Percentiles rank a stretch among this genome's conserved stretches.
These are phyloP conservation scores for Lipomyces japonicus DNA, from an alignment of 805 yeast genomes.

Conservation along the genomic window DNA sequence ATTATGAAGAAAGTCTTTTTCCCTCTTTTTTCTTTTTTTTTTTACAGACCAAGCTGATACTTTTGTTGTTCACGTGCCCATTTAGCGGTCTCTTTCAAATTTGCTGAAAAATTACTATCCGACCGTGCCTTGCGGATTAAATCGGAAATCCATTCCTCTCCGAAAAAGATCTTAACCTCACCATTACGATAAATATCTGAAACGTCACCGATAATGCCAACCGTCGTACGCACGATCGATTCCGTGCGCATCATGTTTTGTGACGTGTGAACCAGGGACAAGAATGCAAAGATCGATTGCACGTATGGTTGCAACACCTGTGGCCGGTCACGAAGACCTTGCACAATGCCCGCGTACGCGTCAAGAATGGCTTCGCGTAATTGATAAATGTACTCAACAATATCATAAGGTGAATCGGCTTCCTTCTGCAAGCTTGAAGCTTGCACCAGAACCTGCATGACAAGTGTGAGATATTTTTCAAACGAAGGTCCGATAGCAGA, in stretches of 20 bases:
- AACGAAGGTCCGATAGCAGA: constrained; percentile 77
- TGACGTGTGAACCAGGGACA: constrained; percentile 58
- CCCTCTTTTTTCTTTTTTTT: no score
- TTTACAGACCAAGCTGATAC: constrained; percentile 41
- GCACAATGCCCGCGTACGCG: constrained; percentile 91
- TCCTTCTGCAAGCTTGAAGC: constrained; percentile 36
- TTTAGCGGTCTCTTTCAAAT: constrained; percentile 86
- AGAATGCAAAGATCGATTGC: constrained; percentile 64
- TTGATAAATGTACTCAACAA: constrained; percentile 66
- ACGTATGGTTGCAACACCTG: constrained; percentile 61
- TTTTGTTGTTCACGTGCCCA: constrained; percentile 86
- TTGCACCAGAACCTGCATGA: constrained; percentile 60
- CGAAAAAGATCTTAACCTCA: constrained; percentile 60
- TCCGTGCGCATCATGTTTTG: constrained; percentile 60
- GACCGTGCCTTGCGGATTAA: constrained; percentile 70
- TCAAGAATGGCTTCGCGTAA: constrained; percentile 89
- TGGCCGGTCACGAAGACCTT: constrained; percentile 75
- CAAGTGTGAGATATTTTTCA: constrained; percentile 70
- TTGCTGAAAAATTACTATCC: constrained; percentile 55
- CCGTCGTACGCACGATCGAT: constrained; percentile 72
- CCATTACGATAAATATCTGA: constrained; percentile 83
- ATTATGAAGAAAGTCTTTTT: no score
- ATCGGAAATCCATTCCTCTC: constrained; percentile 73
- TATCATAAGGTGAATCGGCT: constrained; percentile 61
- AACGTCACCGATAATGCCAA: constrained; percentile 89